phyloP scores from a whole-genome alignment of 169 alveolate species.

The Plasmodium knowlesi region DNA sequence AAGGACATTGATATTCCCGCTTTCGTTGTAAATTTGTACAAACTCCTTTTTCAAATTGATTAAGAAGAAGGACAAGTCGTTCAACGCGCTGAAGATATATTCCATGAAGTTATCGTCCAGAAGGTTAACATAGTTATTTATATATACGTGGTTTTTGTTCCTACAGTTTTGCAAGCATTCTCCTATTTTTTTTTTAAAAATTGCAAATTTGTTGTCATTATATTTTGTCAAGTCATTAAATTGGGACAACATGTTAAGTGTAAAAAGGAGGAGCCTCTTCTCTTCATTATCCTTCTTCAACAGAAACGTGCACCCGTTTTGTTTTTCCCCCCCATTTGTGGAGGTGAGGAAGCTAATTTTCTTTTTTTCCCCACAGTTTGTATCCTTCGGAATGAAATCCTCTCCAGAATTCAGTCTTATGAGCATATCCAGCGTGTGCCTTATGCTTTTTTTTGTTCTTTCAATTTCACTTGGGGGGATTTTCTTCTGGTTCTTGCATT shows the following conservation, averaged over 20 bases:
- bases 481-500: not conserved
- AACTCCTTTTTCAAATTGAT: constrained; percentile 11
- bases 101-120: constrained; percentile 34
- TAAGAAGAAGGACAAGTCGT: constrained; percentile 32
- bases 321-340: not conserved
- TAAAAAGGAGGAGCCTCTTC: constrained; percentile 40
- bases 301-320: not conserved
- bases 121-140: constrained; percentile 50
- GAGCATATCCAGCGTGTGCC: constrained; percentile 21
- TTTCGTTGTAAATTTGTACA: constrained; percentile 47
- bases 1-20: constrained; percentile 13
- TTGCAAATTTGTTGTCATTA: constrained; percentile 39
- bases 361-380: not conserved
- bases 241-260: constrained; percentile 33
- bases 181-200: constrained; percentile 31
- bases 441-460: constrained; percentile 8
- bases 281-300: constrained; percentile 31
- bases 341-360: not conserved
- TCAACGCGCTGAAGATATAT: constrained; percentile 22
- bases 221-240: constrained; percentile 29
- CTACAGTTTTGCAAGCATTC: constrained; percentile 24
- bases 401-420: constrained; percentile 1
- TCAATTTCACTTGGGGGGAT: not conserved
- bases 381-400: not conserved
- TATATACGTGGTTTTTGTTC: constrained; percentile 48